Evolutionary conservation across 2,329 filamentous ascomycete genomes (phyloP).

Genomic region (Plectosphaerella cucumerina): DNA sequence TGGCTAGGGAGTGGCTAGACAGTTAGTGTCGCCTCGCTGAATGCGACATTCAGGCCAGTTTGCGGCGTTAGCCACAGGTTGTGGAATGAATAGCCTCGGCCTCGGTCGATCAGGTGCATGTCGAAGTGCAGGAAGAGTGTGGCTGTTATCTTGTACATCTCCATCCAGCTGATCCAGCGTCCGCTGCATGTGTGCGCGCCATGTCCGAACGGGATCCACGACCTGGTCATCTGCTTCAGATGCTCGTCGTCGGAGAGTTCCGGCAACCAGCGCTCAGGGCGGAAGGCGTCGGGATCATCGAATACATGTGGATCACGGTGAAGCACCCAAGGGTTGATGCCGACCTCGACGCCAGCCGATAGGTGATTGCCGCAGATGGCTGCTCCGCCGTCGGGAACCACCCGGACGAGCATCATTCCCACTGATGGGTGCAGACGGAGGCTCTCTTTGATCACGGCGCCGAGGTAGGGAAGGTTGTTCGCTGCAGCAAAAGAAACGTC

Average conservation of each 20-base stretch:
- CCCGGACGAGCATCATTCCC: constrained; percentile 7
- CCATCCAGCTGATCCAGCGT: constrained; percentile 8
- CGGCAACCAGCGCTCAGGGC: constrained; percentile 8
- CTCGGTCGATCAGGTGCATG: not conserved
- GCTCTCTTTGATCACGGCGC: constrained; percentile 6
- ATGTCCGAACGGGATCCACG: not conserved
- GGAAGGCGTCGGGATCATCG: constrained; percentile 6
- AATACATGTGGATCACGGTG: constrained; percentile 10
- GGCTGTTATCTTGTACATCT: constrained; percentile 8
- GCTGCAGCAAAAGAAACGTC: constrained; percentile 1
- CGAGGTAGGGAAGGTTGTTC: constrained; percentile 6
- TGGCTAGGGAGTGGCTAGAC: too few species aligned
- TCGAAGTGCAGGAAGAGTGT: constrained; percentile 6
- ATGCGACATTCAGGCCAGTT: not conserved
- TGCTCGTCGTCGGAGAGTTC: constrained; percentile 4
- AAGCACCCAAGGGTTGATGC: constrained; percentile 20
- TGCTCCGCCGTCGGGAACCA: constrained; percentile 4
- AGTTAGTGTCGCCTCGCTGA: too few species aligned
- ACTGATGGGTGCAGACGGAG: constrained; percentile 5
- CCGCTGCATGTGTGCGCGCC: not conserved
- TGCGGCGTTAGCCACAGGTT: not conserved
- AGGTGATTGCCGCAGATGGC: constrained; percentile 16
- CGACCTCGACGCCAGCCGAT: constrained; percentile 18
- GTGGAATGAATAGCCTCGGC: not conserved
- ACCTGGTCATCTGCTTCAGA: not conserved